Evolutionary conservation across 345 rosid genomes (phyloP).

Genomic region (Anacardium occidentale): DNA sequence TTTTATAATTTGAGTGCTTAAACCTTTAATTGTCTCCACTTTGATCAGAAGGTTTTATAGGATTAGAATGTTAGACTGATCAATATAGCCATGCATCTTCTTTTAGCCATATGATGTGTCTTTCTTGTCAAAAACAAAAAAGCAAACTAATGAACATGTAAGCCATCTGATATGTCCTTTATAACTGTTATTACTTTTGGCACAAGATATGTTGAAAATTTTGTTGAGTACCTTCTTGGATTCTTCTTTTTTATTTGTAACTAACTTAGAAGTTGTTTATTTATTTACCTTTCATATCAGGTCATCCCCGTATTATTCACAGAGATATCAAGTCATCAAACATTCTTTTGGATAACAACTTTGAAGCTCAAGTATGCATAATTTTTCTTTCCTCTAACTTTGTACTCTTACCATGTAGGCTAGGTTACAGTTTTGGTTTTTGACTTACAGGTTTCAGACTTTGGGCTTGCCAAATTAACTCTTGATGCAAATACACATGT

Average conservation of each 20-base stretch:
- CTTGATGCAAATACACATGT: constrained; percentile 81
- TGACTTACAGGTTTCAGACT: constrained; percentile 83
- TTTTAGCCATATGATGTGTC: constrained; percentile 8
- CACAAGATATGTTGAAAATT: background rate
- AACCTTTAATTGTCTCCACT: background rate
- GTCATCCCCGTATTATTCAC: constrained; percentile 93
- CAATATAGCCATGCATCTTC: background rate
- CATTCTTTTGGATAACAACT: constrained; percentile 88
- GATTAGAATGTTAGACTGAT: background rate
- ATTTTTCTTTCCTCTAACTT: constrained; percentile 10
- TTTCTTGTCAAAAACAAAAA: background rate
- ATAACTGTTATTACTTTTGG: background rate
- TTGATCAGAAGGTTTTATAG: background rate
- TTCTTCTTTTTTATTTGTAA: constrained; percentile 6
- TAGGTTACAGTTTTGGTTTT: constrained; percentile 20
- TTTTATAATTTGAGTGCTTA: background rate
- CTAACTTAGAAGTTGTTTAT: constrained; percentile 1
- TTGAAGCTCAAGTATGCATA: constrained; percentile 68
- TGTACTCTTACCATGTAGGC: constrained; percentile 6
- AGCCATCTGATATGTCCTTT: background rate
- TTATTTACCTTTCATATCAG: constrained; percentile 34
- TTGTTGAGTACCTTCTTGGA: background rate
- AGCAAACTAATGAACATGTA: background rate
- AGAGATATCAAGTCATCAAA: constrained; percentile 96
- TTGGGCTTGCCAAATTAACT: constrained; percentile 95